Conservation (phyloP, 306 rosid species). For the Phaseolus lunatus region DNA sequence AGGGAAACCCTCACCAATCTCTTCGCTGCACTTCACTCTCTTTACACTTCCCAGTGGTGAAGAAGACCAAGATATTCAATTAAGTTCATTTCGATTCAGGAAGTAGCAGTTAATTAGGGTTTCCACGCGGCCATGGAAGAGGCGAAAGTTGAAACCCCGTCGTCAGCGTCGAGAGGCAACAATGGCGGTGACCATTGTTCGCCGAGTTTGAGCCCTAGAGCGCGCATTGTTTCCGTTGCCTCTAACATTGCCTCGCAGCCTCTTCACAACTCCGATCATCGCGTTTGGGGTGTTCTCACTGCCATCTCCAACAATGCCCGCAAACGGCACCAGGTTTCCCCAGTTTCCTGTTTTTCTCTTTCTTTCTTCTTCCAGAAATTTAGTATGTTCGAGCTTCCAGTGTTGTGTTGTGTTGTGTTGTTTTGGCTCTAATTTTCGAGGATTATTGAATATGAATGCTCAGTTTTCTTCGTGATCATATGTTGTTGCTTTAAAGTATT, state of each 20-base stretch:
- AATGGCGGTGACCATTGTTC: slow-evolving; percentile 8
- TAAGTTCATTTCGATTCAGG: not conserved
- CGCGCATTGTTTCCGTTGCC: slow-evolving; percentile 68
- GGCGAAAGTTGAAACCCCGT: not conserved
- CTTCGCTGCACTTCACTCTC: not conserved
- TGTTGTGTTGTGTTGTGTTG: not conserved
- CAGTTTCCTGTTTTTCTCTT: not conserved
- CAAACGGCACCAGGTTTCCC: slow-evolving; percentile 75
- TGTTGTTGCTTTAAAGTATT: no score
- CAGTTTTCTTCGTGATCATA: not conserved
- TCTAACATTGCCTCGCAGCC: slow-evolving; percentile 77
- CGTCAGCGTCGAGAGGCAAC: not conserved
- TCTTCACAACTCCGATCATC: slow-evolving; percentile 68
- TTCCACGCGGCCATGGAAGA: slow-evolving; percentile 62
- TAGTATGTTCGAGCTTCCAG: not conserved
- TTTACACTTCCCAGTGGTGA: not conserved
- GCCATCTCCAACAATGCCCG: slow-evolving; percentile 90
- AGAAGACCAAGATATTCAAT: not conserved
- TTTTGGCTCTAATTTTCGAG: not conserved
- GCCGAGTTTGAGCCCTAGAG: slow-evolving; percentile 44
- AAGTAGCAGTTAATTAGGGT: slow-evolving; percentile 53
- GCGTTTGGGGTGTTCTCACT: slow-evolving; percentile 92
- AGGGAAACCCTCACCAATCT: not conserved
- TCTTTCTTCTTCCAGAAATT: not conserved
- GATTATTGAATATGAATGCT: not conserved